A percentile compares a stretch with the other conserved stretches of the same genome.
Conservation (phyloP, 441 rosid species). For the Gossypium schwendimanii region DNA sequence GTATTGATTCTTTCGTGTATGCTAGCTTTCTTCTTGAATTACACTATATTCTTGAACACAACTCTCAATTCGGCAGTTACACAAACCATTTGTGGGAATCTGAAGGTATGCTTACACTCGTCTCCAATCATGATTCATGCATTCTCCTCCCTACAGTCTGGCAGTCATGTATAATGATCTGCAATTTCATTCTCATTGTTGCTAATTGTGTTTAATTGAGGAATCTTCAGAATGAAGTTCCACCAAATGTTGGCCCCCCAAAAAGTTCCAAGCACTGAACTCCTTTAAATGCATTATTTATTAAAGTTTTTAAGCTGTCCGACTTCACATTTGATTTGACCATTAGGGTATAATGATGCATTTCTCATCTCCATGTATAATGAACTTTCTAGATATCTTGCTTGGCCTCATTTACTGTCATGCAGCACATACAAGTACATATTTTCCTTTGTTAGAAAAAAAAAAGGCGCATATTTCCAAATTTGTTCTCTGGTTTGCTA, state of each 20-base stretch:
- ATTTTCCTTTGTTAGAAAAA: neutral
- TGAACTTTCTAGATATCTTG: neutral
- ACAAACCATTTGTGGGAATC: slow-evolving; percentile 89
- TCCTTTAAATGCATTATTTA: neutral
- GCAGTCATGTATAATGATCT: neutral
- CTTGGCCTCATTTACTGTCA: neutral
- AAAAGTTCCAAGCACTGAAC: neutral
- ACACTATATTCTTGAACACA: slow-evolving; percentile 87
- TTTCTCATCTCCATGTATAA: slow-evolving; percentile 2
- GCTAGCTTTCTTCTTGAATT: slow-evolving; percentile 91
- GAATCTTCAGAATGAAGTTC: neutral
- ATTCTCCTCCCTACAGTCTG: neutral
- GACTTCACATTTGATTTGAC: neutral
- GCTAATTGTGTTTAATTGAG: neutral
- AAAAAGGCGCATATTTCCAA: neutral
- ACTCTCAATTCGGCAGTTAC: slow-evolving; percentile 93
- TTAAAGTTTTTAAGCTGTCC: neutral
- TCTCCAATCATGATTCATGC: neutral
- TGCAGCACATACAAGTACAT: neutral
- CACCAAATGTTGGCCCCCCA: neutral
- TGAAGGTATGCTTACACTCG: slow-evolving; percentile 52
- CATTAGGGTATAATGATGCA: neutral
- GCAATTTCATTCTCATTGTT: neutral
- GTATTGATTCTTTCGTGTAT: slow-evolving; percentile 71
- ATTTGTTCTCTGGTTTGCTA: slow-evolving; percentile 4